Conservation (phyloP, 805 yeast species). For the Schwanniomyces vanrijiae region DNA sequence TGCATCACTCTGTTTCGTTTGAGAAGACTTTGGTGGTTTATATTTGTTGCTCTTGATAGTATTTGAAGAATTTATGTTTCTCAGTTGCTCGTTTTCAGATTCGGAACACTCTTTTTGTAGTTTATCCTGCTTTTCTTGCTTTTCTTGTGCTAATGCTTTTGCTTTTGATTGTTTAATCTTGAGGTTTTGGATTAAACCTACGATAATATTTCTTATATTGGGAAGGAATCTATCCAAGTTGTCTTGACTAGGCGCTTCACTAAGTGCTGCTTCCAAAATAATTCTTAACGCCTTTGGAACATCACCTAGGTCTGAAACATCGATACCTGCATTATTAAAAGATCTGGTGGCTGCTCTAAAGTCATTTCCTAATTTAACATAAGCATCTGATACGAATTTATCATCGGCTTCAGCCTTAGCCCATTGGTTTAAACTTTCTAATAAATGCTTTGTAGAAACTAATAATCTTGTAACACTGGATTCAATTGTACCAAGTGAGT, state of each 20-base stretch:
- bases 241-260: constrained; percentile 81
- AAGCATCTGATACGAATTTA: constrained; percentile 82
- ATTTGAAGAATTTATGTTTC: background rate
- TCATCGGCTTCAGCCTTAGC: constrained; percentile 79
- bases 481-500: constrained; percentile 57
- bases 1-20: constrained; percentile 46
- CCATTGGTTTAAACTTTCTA: constrained; percentile 91
- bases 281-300: constrained; percentile 80
- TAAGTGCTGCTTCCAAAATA: constrained; percentile 81
- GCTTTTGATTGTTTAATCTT: constrained; percentile 74
- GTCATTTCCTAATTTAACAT: constrained; percentile 91
- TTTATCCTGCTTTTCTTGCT: background rate
- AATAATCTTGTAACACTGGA: constrained; percentile 75
- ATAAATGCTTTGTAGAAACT: constrained; percentile 82
- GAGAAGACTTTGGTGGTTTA: background rate
- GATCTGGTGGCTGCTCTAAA: constrained; percentile 84
- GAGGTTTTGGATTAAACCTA: constrained; percentile 71
- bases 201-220: constrained; percentile 80
- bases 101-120: background rate
- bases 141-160: constrained; percentile 28
- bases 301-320: constrained; percentile 81
- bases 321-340: constrained; percentile 75
- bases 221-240: constrained; percentile 81
- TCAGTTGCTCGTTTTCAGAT: background rate
- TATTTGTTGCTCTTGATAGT: background rate